Evolutionary conservation across 1,284 basidiomycete genomes (phyloP), one percentile per base, ranked within the genome.

Genomic region (Ustilago trichophora): DNA sequence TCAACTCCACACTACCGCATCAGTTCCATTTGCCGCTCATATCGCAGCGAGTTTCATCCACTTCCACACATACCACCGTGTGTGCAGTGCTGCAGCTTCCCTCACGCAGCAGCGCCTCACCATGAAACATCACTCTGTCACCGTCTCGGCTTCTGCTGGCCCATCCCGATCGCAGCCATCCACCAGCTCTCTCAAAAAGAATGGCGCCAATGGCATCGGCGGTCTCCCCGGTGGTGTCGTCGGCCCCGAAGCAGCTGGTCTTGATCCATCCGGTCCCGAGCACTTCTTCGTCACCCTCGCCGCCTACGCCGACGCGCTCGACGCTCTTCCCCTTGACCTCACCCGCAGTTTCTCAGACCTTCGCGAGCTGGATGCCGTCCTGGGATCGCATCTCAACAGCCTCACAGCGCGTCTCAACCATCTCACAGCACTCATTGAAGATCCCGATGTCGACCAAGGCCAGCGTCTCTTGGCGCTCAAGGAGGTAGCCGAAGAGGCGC

Each of bases 301-400:
- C 24, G 73, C 83, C 15, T 83, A 82, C 54, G 75, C 77, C 29
- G 93, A 98, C 83, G 90, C 91, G 24, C 89, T 98, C 82, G 94
- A 97, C 83, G 88, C 93, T 22, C 87, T 98, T 53, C 95, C 95
- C 42, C 86, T 91, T 66, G 93, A 97, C 83, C 88, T 98, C 81
- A 97, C 95, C 11, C 88, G 93, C 80, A 90, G 89, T 81, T 92
- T 97, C 82, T 91, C 90, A 21, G 95, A 98, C 85, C 87, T 99
- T 44, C 91, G 93, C 72, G 95, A 98, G 84, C 90, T 98, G 80
- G 96, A 98, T 82, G 95, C 96, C 44, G 96, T 98, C 37, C 87
- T 99, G 43, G 93, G 91, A 18, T 68, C 75, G 13, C 78, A 80
- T 33, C 67, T 80, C 51, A 60, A 51, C 38, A 75, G 75, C 49